A percentile compares a stretch with the other conserved stretches of the same genome.
Evolutionary conservation across 805 yeast species (phyloP).

Genomic region (Sugiyamaella marilandica): DNA sequence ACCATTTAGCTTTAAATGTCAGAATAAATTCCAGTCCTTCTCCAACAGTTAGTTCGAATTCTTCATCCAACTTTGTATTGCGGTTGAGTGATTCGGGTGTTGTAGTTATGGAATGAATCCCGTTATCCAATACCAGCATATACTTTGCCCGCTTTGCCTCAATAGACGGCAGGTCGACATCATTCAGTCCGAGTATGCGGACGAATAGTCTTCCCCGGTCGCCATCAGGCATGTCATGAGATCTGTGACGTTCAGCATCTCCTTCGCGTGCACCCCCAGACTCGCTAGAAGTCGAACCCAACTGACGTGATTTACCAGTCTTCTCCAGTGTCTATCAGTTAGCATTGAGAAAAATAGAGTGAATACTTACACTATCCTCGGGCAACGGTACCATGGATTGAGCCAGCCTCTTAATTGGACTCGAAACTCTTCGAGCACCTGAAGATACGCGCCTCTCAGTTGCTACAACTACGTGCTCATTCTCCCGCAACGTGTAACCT

Average conservation of each 20-base stretch:
- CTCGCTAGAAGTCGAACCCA: background rate
- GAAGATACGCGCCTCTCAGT: conserved; percentile 13
- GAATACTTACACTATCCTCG: conserved; percentile 2
- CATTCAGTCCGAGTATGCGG: conserved; percentile 21
- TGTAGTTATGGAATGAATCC: conserved; percentile 70
- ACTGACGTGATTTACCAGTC: background rate
- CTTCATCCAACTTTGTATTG: conserved; percentile 50
- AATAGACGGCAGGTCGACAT: conserved; percentile 43
- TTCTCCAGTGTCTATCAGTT: background rate
- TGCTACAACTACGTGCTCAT: conserved; percentile 21
- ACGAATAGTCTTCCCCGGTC: conserved; percentile 27
- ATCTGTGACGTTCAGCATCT: background rate
- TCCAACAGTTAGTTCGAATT: conserved; percentile 70
- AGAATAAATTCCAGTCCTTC: conserved; percentile 58
- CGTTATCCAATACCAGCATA: conserved; percentile 60
- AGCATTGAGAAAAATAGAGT: background rate
- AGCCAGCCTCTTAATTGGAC: conserved; percentile 19
- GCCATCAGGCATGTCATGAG: conserved; percentile 13
- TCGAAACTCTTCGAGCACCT: conserved; percentile 16
- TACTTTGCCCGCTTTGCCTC: conserved; percentile 38
- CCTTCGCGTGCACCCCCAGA: background rate
- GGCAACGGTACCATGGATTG: background rate
- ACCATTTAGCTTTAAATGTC: conserved; percentile 64
- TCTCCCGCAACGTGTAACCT: conserved; percentile 24
- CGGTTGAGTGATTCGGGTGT: conserved; percentile 38